Evolutionary conservation across 768 basidiomycete species (phyloP), one percentile per base, ranked within the genome.

Genomic region (Lentinus brumalis): DNA sequence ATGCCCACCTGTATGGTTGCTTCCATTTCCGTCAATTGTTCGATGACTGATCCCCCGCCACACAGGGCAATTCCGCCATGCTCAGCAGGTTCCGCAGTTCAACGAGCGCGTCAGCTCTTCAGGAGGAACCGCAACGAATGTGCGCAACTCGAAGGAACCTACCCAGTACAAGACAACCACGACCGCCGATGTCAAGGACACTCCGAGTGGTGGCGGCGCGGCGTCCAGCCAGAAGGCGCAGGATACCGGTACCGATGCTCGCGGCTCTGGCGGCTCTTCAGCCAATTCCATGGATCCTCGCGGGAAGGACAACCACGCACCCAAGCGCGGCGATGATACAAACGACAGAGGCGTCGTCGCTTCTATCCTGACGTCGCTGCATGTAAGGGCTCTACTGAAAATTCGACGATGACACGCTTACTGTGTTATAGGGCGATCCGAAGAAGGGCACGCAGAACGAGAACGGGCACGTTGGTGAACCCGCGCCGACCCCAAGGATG

Each of bases 41-140:
- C 32, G 14, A 14, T n/a, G 12, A 10, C 46, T 5, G 7, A 16
- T 5, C 40, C 7, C 14, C 32, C 14, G n/a, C 38, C 53, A 8
- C 40, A 26, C 21, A 64, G 62, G 62, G 62, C 62, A 64, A 31
- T 59, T 52, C 50, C 62, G 62, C 5, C 62, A 64, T 44, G 62
- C 62, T 3, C 55, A 60, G n/a, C 62, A 64, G 38, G 40, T 45
- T 10, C 55, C 58, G 26, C 46, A 58, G 35, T 58, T 57, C 56
- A 62, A 62, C 47, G 61, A 53, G 9, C 56, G 61, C 53, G 45
- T 62, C 46, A 58, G 61, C 46, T 21, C 47, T 2, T 45, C 61
- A 2, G 61, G 56, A 11, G 61, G 47, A 2, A 39, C 57, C 11
- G 40, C 44, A 2, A 55, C 61, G 3, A 46, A 39, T 9, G 56